Conservation (phyloP, 345 rosid species). For the Mallotus nudiflorus region DNA sequence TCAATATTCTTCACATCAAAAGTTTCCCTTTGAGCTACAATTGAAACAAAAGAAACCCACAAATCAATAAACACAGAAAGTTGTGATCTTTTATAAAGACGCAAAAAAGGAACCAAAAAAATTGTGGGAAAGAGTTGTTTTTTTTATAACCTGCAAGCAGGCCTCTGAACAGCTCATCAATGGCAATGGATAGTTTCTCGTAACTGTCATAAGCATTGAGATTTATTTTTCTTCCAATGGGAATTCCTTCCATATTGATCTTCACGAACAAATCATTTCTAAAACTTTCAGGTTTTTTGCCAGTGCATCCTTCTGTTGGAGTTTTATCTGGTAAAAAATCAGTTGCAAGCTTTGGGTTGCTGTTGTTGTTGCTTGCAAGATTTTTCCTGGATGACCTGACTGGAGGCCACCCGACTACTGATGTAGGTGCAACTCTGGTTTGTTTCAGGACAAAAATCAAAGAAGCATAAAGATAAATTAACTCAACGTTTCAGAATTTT, state of each 20-base stretch:
- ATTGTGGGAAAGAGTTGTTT: no score
- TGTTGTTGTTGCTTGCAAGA: constrained; percentile 13
- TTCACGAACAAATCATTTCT: constrained; percentile 35
- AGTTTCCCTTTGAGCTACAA: constrained; percentile 25
- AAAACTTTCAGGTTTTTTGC: constrained; percentile 9
- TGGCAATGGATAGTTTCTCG: constrained; percentile 41
- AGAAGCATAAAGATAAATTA: no score
- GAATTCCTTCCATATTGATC: constrained; percentile 50
- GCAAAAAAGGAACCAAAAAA: neutral
- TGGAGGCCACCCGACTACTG: constrained; percentile 56
- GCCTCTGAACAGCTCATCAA: constrained; percentile 47
- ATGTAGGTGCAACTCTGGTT: constrained; percentile 32
- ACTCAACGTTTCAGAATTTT: no score
- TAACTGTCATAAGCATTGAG: constrained; percentile 46
- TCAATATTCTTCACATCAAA: constrained; percentile 2
- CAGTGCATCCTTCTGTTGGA: constrained; percentile 13
- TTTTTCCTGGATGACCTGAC: constrained; percentile 44
- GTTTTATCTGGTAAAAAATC: constrained; percentile 1
- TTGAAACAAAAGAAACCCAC: neutral
- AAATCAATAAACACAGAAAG: neutral
- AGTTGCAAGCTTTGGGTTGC: constrained; percentile 18
- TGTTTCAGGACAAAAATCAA: neutral
- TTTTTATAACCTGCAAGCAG: constrained; percentile 38
- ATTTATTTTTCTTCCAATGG: constrained; percentile 51
- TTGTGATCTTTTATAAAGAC: no score